A percentile compares a stretch with the other conserved stretches of the same genome.
Evolutionary conservation across 192 early-diverging fungal genomes (phyloP).

Genomic region (Coemansia sp.): DNA sequence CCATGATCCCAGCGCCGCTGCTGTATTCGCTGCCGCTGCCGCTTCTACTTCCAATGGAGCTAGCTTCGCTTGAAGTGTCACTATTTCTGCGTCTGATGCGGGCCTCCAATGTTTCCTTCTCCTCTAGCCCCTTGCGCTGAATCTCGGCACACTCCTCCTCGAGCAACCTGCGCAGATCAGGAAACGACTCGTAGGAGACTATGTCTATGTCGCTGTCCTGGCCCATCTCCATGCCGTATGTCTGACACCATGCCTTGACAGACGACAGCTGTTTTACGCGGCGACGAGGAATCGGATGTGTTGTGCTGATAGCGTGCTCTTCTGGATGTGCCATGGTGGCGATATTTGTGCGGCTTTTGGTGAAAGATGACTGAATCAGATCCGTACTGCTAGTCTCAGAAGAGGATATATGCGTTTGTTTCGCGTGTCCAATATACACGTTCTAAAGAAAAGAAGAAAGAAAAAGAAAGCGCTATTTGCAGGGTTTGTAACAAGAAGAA

Average conservation of each 20-base stretch:
- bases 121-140: constrained; percentile 45
- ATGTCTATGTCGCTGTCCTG: constrained; percentile 28
- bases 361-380: neutral
- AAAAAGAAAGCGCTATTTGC: neutral
- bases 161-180: constrained; percentile 48
- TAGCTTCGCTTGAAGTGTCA: constrained; percentile 39
- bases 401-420: neutral
- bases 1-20: constrained; percentile 29
- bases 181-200: constrained; percentile 49
- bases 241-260: constrained; percentile 45
- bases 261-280: constrained; percentile 52
- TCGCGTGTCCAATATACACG: no score
- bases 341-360: neutral
- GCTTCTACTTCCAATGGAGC: constrained; percentile 17
- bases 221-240: constrained; percentile 38
- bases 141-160: constrained; percentile 53
- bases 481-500: neutral
- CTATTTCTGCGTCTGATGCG: constrained; percentile 45
- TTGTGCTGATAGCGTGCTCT: constrained; percentile 4
- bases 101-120: constrained; percentile 30
- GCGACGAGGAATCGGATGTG: constrained; percentile 22
- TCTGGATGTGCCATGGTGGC: constrained; percentile 1
- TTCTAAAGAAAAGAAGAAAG: constrained; percentile 1
- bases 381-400: neutral
- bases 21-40: constrained; percentile 6